A percentile compares a stretch with the other conserved stretches of the same genome.
These are phyloP conservation scores for Talaromyces verruculosus DNA, from an alignment of 2,329 filamentous ascomycete species.

Conservation along the genomic window DNA sequence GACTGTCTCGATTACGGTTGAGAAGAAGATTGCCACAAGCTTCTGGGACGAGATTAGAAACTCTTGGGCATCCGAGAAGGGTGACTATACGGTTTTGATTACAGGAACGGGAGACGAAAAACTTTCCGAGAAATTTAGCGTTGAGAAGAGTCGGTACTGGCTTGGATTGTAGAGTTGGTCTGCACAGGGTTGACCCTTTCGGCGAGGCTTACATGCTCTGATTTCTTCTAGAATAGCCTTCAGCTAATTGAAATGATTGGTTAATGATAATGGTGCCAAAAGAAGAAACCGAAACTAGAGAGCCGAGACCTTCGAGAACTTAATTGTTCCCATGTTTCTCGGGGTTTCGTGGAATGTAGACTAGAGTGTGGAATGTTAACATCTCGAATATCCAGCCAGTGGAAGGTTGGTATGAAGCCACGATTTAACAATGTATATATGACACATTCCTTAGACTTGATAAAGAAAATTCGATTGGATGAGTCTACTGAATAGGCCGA, in stretches of 20 bases:
- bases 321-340: not conserved
- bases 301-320: not conserved
- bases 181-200: not conserved
- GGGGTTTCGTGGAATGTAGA: conserved; percentile 10
- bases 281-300: not conserved
- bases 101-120: conserved; percentile 56
- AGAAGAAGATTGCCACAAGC: conserved; percentile 64
- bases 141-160: conserved; percentile 67
- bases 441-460: not conserved
- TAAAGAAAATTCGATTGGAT: not conserved
- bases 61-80: conserved; percentile 66
- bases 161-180: conserved; percentile 53
- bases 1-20: conserved; percentile 55
- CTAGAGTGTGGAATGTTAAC: conserved; percentile 16
- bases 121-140: conserved; percentile 55
- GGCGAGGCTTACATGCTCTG: not conserved
- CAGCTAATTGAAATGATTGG: not conserved
- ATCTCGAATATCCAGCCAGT: conserved; percentile 10
- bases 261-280: not conserved
- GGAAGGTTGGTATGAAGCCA: not conserved
- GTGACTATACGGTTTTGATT: conserved; percentile 63
- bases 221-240: not conserved
- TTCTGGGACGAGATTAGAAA: conserved; percentile 70
- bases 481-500: not conserved
- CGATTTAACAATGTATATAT: not conserved